phyloP scores from a whole-genome alignment of 176 grass and related monocot species.

The Lolium perenne region DNA sequence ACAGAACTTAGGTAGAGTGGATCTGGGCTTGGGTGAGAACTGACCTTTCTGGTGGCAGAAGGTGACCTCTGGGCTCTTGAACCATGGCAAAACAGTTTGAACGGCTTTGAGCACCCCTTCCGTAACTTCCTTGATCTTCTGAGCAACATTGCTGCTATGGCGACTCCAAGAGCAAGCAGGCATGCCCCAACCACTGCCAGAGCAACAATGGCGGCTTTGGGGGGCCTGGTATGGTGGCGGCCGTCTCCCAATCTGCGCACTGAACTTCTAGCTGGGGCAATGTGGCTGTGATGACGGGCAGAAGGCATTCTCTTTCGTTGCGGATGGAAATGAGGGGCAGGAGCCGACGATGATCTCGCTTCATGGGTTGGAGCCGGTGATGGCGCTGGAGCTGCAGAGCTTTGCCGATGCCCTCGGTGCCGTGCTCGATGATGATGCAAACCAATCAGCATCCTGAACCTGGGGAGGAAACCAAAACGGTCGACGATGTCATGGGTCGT shows the following conservation, averaged over 20 bases:
- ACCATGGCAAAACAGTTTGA: slow-evolving; percentile 28
- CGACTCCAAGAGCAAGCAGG: slow-evolving; percentile 28
- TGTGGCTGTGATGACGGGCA: background rate
- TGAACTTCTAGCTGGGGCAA: background rate
- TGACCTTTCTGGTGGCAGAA: slow-evolving; percentile 69
- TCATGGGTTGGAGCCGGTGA: background rate
- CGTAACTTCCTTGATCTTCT: slow-evolving; percentile 30
- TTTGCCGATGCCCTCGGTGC: background rate
- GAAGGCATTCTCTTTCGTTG: slow-evolving; percentile 12
- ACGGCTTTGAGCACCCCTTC: slow-evolving; percentile 21
- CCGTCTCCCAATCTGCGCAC: background rate
- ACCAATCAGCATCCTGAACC: slow-evolving; percentile 46
- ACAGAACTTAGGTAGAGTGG: slow-evolving; percentile 60
- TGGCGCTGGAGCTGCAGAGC: background rate
- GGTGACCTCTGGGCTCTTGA: slow-evolving; percentile 49
- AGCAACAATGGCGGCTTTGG: background rate
- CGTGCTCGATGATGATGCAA: background rate
- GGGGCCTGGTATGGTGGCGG: background rate
- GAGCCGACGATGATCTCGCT: slow-evolving; percentile 4
- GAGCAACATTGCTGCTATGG: slow-evolving; percentile 25
- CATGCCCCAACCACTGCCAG: slow-evolving; percentile 35
- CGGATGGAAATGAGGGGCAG: background rate
- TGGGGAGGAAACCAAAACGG: background rate
- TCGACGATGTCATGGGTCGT: background rate
- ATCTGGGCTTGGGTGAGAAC: slow-evolving; percentile 76